Evolutionary conservation across 1,139 yeast species (phyloP).

Genomic region (Eremothecium gossypii): DNA sequence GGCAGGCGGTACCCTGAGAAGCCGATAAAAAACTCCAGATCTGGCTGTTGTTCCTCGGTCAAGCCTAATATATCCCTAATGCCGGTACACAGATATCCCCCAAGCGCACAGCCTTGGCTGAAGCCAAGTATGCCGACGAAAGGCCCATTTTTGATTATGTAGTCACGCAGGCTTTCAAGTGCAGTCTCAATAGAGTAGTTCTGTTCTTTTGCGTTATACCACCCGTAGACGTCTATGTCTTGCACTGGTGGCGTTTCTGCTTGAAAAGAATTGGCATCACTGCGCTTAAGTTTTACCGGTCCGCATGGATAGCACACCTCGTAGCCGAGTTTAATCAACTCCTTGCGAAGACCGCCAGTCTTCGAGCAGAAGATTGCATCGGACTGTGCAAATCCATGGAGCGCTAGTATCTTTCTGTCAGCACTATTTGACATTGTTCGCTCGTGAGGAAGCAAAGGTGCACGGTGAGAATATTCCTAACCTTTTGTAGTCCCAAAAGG

Average conservation of each 20-base stretch:
- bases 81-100: constrained; percentile 46
- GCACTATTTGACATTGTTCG: too few species aligned
- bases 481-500: too few species aligned
- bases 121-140: constrained; percentile 83
- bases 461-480: too few species aligned
- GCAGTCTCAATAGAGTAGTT: constrained; percentile 19
- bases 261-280: constrained; percentile 3
- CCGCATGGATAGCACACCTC: constrained; percentile 69
- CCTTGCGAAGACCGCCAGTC: constrained; percentile 67
- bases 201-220: constrained; percentile 24
- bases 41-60: constrained; percentile 31
- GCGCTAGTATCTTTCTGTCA: constrained; percentile 35
- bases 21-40: constrained; percentile 59
- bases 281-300: constrained; percentile 33
- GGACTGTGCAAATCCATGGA: constrained; percentile 59
- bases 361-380: constrained; percentile 65
- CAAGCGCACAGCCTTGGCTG: constrained; percentile 86
- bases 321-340: constrained; percentile 52
- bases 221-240: constrained; percentile 21
- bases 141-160: constrained; percentile 52
- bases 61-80: constrained; percentile 30
- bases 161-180: constrained; percentile 19
- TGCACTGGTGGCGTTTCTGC: not conserved
- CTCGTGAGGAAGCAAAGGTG: too few species aligned
- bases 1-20: constrained; percentile 70